Conservation (phyloP, 257 asterid species). For the Solanum corneliomulleri region DNA sequence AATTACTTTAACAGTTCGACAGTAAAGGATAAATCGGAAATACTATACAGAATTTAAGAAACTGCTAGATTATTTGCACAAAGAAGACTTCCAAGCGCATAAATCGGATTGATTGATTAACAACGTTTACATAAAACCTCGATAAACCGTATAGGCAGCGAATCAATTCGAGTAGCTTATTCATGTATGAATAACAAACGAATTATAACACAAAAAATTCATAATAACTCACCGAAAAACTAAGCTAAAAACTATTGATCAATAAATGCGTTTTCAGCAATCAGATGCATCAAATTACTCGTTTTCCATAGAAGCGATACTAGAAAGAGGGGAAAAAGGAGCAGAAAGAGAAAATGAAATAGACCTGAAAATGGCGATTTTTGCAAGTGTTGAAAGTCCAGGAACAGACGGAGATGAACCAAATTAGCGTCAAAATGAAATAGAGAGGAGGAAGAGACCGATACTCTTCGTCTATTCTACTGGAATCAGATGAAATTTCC, state of each 20-base stretch:
- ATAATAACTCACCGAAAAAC: neutral
- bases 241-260: neutral
- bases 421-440: constrained; percentile 40
- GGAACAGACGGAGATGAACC: constrained; percentile 48
- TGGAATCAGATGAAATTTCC: neutral
- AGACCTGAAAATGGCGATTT: constrained; percentile 76
- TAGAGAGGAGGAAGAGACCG: constrained; percentile 49
- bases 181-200: neutral
- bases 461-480: constrained; percentile 34
- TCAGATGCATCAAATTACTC: neutral
- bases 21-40: neutral
- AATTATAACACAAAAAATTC: neutral
- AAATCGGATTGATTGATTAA: neutral
- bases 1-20: neutral
- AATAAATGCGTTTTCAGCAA: neutral
- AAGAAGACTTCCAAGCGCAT: neutral
- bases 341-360: neutral
- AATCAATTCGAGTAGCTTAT: neutral
- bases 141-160: neutral
- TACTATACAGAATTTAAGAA: neutral
- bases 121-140: neutral
- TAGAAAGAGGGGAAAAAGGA: neutral
- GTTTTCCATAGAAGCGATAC: neutral
- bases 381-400: constrained; percentile 69
- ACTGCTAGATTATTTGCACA: neutral